These are phyloP conservation scores for Acorus gramineus DNA, from an alignment of 106 monocot species.

Conservation along the genomic window DNA sequence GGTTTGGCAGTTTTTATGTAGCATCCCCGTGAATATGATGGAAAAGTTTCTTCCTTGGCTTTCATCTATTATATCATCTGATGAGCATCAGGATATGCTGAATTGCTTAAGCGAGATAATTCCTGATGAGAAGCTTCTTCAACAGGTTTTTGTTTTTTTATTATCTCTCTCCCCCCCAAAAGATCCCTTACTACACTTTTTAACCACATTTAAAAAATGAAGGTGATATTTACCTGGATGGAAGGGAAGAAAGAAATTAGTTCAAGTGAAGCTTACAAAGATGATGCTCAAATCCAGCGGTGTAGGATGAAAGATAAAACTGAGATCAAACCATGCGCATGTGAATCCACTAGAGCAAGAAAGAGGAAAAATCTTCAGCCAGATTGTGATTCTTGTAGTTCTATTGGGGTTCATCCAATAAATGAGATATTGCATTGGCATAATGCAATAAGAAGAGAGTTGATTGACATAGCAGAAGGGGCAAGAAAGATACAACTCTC, in stretches of 20 bases:
- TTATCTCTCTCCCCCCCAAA: too few relatives aligned
- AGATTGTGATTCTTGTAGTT: constrained; percentile 12
- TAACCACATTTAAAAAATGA: constrained; percentile 2
- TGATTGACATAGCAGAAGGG: constrained; percentile 75
- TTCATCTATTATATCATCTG: constrained; percentile 66
- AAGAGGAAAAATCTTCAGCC: constrained; percentile 60
- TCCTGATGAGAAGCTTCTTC: constrained; percentile 87
- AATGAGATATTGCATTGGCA: constrained; percentile 97
- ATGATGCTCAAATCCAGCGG: constrained; percentile 1
- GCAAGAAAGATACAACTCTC: constrained; percentile 82
- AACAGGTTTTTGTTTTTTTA: constrained; percentile 34
- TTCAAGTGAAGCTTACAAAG: not conserved
- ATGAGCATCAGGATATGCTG: constrained; percentile 74
- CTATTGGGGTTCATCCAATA: constrained; percentile 48
- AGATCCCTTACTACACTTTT: too few relatives aligned
- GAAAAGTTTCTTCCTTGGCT: constrained; percentile 88
- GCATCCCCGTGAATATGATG: constrained; percentile 97
- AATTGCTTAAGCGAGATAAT: constrained; percentile 75
- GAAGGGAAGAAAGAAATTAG: constrained; percentile 32
- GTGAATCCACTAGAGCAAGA: constrained; percentile 26
- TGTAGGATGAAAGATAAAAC: constrained; percentile 6
- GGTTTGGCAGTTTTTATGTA: constrained; percentile 95
- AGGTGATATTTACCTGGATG: constrained; percentile 97
- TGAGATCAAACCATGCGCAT: constrained; percentile 18
- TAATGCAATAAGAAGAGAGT: constrained; percentile 78